phyloP scores from a whole-genome alignment of 2,329 filamentous ascomycete genomes.

The Aureobasidium namibiae region DNA sequence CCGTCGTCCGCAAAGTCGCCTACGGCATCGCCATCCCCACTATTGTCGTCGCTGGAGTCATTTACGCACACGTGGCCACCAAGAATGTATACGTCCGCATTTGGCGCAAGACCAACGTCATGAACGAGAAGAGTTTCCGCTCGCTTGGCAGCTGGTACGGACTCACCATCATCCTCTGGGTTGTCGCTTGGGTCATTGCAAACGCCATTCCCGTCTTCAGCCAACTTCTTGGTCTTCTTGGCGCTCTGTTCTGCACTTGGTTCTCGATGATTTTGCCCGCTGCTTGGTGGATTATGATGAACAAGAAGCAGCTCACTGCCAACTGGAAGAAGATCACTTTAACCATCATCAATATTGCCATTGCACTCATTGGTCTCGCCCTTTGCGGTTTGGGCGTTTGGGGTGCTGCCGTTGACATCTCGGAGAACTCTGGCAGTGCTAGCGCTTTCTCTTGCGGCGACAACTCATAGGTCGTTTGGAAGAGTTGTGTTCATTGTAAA shows the following conservation, averaged over 20 bases:
- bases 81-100: slow-evolving; percentile 59
- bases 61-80: slow-evolving; percentile 58
- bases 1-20: slow-evolving; percentile 53
- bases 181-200: slow-evolving; percentile 59
- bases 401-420: slow-evolving; percentile 2
- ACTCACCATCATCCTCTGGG: slow-evolving; percentile 49
- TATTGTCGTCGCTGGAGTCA: slow-evolving; percentile 63
- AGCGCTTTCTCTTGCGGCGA: slow-evolving; percentile 1
- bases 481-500: not conserved
- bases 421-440: not conserved
- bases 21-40: slow-evolving; percentile 63
- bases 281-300: slow-evolving; percentile 16
- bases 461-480: not conserved
- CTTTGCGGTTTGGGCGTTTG: slow-evolving; percentile 7
- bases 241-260: slow-evolving; percentile 56
- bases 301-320: slow-evolving; percentile 34
- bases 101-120: slow-evolving; percentile 40
- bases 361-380: slow-evolving; percentile 24
- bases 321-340: slow-evolving; percentile 35
- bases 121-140: slow-evolving; percentile 26
- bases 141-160: slow-evolving; percentile 50
- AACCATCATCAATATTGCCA: slow-evolving; percentile 33
- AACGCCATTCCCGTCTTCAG: slow-evolving; percentile 63
- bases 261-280: slow-evolving; percentile 38
- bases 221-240: slow-evolving; percentile 55